Conservation (phyloP, 164 flowering plant species). For the Kalanchoe fedtschenkoi region DNA sequence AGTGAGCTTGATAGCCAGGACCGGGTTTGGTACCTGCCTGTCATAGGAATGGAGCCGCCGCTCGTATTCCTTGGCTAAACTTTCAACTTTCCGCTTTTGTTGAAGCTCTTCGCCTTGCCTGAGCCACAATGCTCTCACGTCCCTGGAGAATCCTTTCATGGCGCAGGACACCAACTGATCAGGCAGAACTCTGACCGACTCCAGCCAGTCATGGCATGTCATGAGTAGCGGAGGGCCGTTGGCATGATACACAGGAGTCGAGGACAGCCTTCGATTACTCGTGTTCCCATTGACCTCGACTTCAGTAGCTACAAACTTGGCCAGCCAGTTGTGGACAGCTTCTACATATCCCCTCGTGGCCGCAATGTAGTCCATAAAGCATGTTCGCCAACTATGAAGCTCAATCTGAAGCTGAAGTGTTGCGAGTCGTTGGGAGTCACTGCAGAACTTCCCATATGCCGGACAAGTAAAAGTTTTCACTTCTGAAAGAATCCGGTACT, state of each 20-base stretch:
- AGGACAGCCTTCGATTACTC: slow-evolving; percentile 18
- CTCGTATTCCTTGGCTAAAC: slow-evolving; percentile 64
- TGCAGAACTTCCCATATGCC: slow-evolving; percentile 60
- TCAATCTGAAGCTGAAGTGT: slow-evolving; percentile 78
- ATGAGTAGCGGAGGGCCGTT: slow-evolving; percentile 59
- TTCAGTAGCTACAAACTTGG: slow-evolving; percentile 67
- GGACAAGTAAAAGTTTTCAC: slow-evolving; percentile 60
- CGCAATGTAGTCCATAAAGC: slow-evolving; percentile 44
- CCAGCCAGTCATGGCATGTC: slow-evolving; percentile 62
- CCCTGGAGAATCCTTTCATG: slow-evolving; percentile 61
- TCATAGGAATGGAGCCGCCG: slow-evolving; percentile 41
- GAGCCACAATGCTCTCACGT: slow-evolving; percentile 58
- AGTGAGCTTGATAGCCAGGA: slow-evolving; percentile 34
- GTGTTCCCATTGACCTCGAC: slow-evolving; percentile 59
- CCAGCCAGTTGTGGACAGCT: slow-evolving; percentile 72
- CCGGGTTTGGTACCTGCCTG: slow-evolving; percentile 36
- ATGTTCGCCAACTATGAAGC: slow-evolving; percentile 71
- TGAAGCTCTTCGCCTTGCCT: slow-evolving; percentile 82
- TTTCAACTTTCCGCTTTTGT: slow-evolving; percentile 76
- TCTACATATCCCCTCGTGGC: slow-evolving; percentile 64
- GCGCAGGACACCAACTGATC: slow-evolving; percentile 50
- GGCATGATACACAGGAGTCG: slow-evolving; percentile 25
- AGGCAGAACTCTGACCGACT: slow-evolving; percentile 49
- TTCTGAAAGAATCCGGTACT: slow-evolving; percentile 61
- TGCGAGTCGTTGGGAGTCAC: slow-evolving; percentile 63